Evolutionary conservation across 352 stramenopile species (phyloP).

Genomic region (Phytopythium oedochilum): DNA sequence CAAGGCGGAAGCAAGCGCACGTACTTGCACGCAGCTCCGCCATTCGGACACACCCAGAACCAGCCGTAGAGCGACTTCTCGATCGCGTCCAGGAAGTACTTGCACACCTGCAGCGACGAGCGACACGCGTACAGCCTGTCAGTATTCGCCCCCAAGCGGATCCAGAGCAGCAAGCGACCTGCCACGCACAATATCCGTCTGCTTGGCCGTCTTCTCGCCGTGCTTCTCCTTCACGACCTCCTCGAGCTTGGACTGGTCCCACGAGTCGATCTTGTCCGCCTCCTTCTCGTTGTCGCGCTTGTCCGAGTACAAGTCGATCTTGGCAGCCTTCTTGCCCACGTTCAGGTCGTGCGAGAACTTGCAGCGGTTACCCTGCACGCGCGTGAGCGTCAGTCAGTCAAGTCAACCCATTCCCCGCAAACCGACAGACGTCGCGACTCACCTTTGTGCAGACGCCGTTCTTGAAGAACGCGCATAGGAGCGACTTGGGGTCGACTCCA

Average conservation of each 20-base stretch:
- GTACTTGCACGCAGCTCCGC: conserved; percentile 72
- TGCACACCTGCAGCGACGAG: conserved; percentile 43
- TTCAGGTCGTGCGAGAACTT: conserved; percentile 90
- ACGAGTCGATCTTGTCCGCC: conserved; percentile 79
- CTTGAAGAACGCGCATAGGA: conserved; percentile 90
- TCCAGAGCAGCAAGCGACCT: background rate
- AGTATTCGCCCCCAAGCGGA: background rate
- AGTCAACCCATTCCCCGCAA: background rate
- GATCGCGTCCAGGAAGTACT: conserved; percentile 89
- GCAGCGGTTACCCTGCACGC: conserved; percentile 64
- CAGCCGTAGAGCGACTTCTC: conserved; percentile 88
- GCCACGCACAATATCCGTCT: conserved; percentile 75
- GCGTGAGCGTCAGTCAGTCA: conserved; percentile 1
- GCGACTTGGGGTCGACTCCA: conserved; percentile 85
- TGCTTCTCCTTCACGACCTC: conserved; percentile 83
- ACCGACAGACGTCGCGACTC: background rate
- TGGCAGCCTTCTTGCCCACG: conserved; percentile 80
- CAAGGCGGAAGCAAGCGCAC: conserved; percentile 5
- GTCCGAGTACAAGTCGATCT: conserved; percentile 90
- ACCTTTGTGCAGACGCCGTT: conserved; percentile 84
- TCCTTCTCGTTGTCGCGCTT: conserved; percentile 62
- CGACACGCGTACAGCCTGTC: background rate
- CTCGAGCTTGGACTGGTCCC: conserved; percentile 88
- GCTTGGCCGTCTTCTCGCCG: conserved; percentile 71
- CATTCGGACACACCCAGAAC: conserved; percentile 90